Evolutionary conservation across 208 protist species (phyloP), one percentile per base, ranked within the genome.

Genomic region (Crithidia expoeki): DNA sequence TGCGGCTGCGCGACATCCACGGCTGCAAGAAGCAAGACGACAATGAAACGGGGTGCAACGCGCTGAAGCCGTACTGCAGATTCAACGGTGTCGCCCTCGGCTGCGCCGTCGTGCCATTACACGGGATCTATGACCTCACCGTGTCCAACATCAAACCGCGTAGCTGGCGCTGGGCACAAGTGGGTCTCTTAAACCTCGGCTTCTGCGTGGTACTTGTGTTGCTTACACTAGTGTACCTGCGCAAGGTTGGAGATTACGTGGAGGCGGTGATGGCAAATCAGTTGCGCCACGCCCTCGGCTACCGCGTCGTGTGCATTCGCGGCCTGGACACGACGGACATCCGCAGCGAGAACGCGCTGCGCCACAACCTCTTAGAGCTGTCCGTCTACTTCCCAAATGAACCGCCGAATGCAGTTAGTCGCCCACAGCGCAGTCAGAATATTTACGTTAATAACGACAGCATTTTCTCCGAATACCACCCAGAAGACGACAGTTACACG

Each of bases 81-180:
- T 93, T 81, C 62, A 49, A 66, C 4, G 76, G 57, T 32, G 68
- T 72, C 19, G 69, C 71, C 11, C 59, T 71, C 5, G 81, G 77
- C 44, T 95, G 90, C 57, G 42, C 50, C 16, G 79, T 88, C 0
- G 86, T 88, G 21, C 74, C 76, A 14, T 66, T 92, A 55, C 83
- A 61, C 40, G 91, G 88, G 30, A 65, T 96, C n/a, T 94, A 92
- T 74, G 88, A 96, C 62, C 66, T 96, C 49, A 90, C 88, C 12
- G 73, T 85, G 25, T 76, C 84, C 59, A 96, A 94, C 72, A 92
- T 96, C 17, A 12, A 50, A 0, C 88, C 91, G 1, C 40, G 57
- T 9, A 93, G 85, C 56, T 83, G 61, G 69, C 67, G 82, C 16
- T 90, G 89, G 75, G 80, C 78, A 65, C 32, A 52, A 47, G 84